Evolutionary conservation across 768 basidiomycete genomes (phyloP).

Genomic region (Pseudohyphozyma bogoriensis): DNA sequence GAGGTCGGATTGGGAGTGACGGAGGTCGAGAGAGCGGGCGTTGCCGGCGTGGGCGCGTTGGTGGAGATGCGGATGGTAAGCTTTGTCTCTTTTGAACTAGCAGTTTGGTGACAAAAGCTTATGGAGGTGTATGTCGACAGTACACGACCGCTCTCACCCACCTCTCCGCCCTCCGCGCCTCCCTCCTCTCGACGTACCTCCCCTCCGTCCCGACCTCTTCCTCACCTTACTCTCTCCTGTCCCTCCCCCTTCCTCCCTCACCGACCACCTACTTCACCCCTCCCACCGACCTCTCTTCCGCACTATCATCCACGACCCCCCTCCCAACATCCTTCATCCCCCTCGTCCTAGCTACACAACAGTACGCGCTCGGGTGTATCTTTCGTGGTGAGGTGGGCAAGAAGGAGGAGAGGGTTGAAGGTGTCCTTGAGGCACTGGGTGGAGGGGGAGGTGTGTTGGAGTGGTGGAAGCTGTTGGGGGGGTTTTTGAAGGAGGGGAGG

Average conservation of each 20-base stretch:
- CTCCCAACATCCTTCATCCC: constrained; percentile 9
- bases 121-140: too few species aligned
- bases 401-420: not conserved
- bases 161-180: constrained; percentile 25
- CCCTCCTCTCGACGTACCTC: not conserved
- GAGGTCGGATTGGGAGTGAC: constrained; percentile 43
- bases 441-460: constrained; percentile 1
- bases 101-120: too few species aligned
- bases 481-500: not conserved
- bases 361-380: constrained; percentile 14
- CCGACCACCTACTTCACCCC: constrained; percentile 14
- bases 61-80: constrained; percentile 62
- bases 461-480: constrained; percentile 1
- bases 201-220: constrained; percentile 17
- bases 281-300: constrained; percentile 12
- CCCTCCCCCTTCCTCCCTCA: constrained; percentile 11
- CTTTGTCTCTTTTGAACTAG: too few species aligned
- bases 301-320: constrained; percentile 1
- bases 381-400: constrained; percentile 5
- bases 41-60: constrained; percentile 57
- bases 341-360: constrained; percentile 18
- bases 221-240: not conserved
- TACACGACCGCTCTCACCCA: constrained; percentile 36
- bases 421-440: not conserved
- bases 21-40: constrained; percentile 65